Evolutionary conservation across 1,139 yeast genomes (phyloP).

Genomic region (Diutina ranongensis): DNA sequence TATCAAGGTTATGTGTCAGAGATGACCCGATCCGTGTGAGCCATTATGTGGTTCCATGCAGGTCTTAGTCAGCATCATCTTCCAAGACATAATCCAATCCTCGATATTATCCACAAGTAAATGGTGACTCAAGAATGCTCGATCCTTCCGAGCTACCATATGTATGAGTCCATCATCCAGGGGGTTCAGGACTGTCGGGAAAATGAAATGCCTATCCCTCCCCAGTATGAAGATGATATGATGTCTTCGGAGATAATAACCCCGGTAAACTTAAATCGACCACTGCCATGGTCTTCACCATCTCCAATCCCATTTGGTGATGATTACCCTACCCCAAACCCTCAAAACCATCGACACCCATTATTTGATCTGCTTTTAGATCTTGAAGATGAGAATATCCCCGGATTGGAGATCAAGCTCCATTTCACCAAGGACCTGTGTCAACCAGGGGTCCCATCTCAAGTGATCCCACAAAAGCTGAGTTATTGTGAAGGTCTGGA

Average conservation of each 20-base stretch:
- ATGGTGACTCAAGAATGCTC: not conserved
- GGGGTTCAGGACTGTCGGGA: not conserved
- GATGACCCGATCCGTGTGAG: not conserved
- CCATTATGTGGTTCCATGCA: not conserved
- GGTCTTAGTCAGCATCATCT: not conserved
- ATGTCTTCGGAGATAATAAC: not conserved
- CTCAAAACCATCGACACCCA: not conserved
- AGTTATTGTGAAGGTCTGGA: slow-evolving; percentile 41
- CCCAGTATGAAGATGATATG: not conserved
- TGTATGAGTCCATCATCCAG: not conserved
- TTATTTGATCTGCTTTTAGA: not conserved
- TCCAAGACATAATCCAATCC: too few species aligned
- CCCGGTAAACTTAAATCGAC: too few species aligned
- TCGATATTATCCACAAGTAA: too few species aligned
- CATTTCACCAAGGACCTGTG: slow-evolving; percentile 29
- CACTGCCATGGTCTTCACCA: too few species aligned
- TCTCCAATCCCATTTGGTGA: not conserved
- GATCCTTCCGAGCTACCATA: slow-evolving; percentile 1
- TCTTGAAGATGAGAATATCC: slow-evolving; percentile 10
- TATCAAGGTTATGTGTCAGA: not conserved
- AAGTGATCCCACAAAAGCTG: slow-evolving; percentile 21
- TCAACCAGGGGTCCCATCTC: slow-evolving; percentile 17
- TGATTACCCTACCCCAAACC: not conserved
- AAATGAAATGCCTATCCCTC: not conserved
- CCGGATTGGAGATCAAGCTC: slow-evolving; percentile 18